Evolutionary conservation across 2,329 filamentous ascomycete species (phyloP).

Genomic region (Pyrenophora graminea): DNA sequence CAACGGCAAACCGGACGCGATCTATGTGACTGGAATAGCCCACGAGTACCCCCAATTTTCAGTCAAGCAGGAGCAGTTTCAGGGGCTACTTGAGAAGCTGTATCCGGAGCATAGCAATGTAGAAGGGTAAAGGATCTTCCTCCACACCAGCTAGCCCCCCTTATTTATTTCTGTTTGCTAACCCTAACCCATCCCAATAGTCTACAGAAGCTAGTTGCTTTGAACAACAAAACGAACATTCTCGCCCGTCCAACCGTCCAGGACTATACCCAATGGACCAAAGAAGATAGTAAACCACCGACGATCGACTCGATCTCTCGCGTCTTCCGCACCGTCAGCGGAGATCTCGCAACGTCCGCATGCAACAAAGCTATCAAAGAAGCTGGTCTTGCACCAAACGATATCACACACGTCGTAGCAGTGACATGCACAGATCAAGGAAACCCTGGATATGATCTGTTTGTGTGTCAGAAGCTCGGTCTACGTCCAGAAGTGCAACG

Average conservation of each 20-base stretch:
- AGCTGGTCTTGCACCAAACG: slow-evolving; percentile 20
- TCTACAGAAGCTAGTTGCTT: slow-evolving; percentile 18
- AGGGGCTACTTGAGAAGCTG: slow-evolving; percentile 10
- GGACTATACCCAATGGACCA: slow-evolving; percentile 12
- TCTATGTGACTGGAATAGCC: slow-evolving; percentile 27
- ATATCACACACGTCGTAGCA: slow-evolving; percentile 47
- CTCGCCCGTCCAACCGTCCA: slow-evolving; percentile 14
- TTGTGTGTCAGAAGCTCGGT: slow-evolving; percentile 41
- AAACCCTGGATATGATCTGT: slow-evolving; percentile 47
- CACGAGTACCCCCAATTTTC: slow-evolving; percentile 23
- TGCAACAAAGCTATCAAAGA: slow-evolving; percentile 42
- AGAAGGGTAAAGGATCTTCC: slow-evolving; percentile 12
- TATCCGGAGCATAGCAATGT: slow-evolving; percentile 15
- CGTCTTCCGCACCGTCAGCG: slow-evolving; percentile 35
- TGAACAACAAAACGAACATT: slow-evolving; percentile 24
- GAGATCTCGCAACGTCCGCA: slow-evolving; percentile 37
- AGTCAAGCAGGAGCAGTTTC: slow-evolving; percentile 18
- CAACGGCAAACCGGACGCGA: neutral
- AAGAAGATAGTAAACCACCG: slow-evolving; percentile 17
- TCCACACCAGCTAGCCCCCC: too few species aligned
- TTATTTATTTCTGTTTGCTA: neutral
- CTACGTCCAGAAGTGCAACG: slow-evolving; percentile 39
- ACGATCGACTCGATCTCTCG: slow-evolving; percentile 32
- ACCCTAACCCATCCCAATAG: slow-evolving; percentile 3
- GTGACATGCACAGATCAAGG: slow-evolving; percentile 47